A percentile compares a stretch with the other conserved stretches of the same genome.
Conservation (phyloP, 1,284 basidiomycete genomes). For the Laetiporus sulphureus region DNA sequence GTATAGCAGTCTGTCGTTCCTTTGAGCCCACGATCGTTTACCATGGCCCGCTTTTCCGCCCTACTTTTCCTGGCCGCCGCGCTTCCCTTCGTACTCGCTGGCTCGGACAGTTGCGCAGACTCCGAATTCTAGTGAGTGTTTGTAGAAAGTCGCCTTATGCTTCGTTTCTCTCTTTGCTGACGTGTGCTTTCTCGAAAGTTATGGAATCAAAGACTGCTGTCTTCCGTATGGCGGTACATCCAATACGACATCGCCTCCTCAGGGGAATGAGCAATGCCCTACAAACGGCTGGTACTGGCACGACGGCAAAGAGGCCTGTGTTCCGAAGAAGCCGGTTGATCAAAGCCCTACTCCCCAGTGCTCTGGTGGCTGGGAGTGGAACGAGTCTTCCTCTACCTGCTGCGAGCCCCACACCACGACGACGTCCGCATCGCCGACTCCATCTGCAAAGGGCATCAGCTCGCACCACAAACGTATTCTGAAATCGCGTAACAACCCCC, state of each 20-base stretch:
- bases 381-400: conserved; percentile 34
- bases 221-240: conserved; percentile 41
- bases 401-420: conserved; percentile 30
- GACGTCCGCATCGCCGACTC: conserved; percentile 31
- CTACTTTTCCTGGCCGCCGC: conserved; percentile 21
- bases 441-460: conserved; percentile 21
- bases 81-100: conserved; percentile 23
- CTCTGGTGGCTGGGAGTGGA: conserved; percentile 41
- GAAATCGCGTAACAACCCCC: conserved; percentile 32
- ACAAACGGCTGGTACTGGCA: conserved; percentile 30
- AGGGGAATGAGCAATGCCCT: conserved; percentile 38
- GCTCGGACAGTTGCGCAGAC: conserved; percentile 8
- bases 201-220: conserved; percentile 37
- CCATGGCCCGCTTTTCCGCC: conserved; percentile 25
- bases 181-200: conserved; percentile 28
- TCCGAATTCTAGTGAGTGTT: conserved; percentile 22
- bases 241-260: conserved; percentile 37
- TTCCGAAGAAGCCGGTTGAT: conserved; percentile 28
- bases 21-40: conserved; percentile 22
- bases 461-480: conserved; percentile 22
- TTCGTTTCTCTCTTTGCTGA: conserved; percentile 2
- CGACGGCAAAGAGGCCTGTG: conserved; percentile 38
- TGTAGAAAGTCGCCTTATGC: neutral
- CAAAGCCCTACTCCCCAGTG: conserved; percentile 44
- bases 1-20: conserved; percentile 3